Evolutionary conservation across 441 rosid species (phyloP).

Genomic region (Kokia cookei): DNA sequence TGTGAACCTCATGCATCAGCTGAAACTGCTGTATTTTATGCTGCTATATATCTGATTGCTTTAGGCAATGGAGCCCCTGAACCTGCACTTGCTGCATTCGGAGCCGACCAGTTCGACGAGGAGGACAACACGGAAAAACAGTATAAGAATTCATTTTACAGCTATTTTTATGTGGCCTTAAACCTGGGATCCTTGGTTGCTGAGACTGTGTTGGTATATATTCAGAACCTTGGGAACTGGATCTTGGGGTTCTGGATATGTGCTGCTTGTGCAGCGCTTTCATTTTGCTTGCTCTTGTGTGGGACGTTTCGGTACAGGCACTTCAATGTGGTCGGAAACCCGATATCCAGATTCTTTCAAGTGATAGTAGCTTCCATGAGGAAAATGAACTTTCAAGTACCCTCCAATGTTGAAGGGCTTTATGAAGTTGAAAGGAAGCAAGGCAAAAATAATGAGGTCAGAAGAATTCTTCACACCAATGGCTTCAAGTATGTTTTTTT

Average conservation of each 20-base stretch:
- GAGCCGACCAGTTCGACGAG: conserved; percentile 46
- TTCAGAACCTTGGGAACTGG: conserved; percentile 31
- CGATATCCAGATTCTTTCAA: conserved; percentile 29
- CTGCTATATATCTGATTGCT: conserved; percentile 31
- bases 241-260: conserved; percentile 28
- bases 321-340: conserved; percentile 37
- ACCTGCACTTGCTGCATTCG: conserved; percentile 41
- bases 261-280: conserved; percentile 19
- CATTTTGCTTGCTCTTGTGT: conserved; percentile 21
- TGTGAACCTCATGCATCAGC: conserved; percentile 24
- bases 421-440: conserved; percentile 15
- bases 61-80: conserved; percentile 34
- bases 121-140: conserved; percentile 25
- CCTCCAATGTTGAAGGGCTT: conserved; percentile 13
- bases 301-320: conserved; percentile 32
- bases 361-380: conserved; percentile 34
- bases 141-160: conserved; percentile 29
- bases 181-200: conserved; percentile 34
- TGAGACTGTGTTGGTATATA: conserved; percentile 27
- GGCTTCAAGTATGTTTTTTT: conserved; percentile 30
- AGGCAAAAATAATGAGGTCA: conserved; percentile 3
- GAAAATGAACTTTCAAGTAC: conserved; percentile 19
- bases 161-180: conserved; percentile 37
- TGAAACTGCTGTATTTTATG: conserved; percentile 24
- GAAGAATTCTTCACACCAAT: conserved; percentile 30